Conservation (phyloP, 257 asterid genomes). For the Nicotiana undulata region DNA sequence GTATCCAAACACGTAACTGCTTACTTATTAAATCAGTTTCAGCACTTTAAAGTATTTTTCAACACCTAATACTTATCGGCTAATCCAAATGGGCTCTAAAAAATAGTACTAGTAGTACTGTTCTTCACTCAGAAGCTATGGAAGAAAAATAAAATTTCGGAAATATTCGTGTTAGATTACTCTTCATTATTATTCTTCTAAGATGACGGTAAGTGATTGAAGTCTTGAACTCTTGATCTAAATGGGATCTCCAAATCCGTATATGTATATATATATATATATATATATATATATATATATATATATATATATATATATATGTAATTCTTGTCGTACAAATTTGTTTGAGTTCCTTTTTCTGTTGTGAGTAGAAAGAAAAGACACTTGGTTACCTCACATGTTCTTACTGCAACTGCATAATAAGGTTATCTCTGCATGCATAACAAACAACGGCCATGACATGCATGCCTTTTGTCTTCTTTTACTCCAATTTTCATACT, state of each 20-base stretch:
- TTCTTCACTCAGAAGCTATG: background rate
- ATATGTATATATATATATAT: no score
- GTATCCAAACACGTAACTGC: no score
- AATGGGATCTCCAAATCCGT: no score
- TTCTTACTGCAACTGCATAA: conserved; percentile 13
- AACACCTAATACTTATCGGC: no score
- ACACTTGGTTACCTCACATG: conserved; percentile 16
- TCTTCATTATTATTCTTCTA: no score
- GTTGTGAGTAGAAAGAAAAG: background rate
- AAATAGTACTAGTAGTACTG: background rate
- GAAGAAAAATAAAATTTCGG: background rate
- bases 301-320: no score
- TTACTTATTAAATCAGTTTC: no score
- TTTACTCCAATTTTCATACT: background rate
- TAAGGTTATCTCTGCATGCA: conserved; percentile 29
- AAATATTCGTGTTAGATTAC: background rate
- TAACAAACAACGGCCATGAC: conserved; percentile 21
- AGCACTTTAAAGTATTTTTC: no score
- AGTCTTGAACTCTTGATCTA: no score
- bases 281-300: no score
- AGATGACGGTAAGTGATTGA: no score
- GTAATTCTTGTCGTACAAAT: background rate
- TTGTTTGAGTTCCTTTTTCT: background rate
- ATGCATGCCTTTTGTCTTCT: conserved; percentile 37
- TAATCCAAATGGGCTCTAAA: background rate